Conservation (phyloP, 2,329 filamentous ascomycete genomes). For the Ceratocystis harringtonii region DNA sequence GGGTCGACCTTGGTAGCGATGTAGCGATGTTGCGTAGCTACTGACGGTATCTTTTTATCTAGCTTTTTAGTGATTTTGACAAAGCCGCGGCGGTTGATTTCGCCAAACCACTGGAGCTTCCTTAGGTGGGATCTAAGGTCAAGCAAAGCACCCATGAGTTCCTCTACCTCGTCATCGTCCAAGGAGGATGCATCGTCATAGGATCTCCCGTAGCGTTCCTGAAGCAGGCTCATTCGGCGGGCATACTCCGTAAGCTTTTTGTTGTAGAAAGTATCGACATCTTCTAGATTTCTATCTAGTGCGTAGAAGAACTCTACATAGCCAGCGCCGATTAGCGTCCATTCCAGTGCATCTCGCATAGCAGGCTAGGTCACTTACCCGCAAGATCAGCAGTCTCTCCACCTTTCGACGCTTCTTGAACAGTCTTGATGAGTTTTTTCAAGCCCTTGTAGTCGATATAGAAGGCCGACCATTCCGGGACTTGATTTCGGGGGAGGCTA, state of each 20-base stretch:
- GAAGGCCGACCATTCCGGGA: slow-evolving; percentile 69
- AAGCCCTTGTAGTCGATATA: slow-evolving; percentile 86
- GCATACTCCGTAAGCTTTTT: slow-evolving; percentile 79
- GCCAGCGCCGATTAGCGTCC: slow-evolving; percentile 13
- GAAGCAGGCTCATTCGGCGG: slow-evolving; percentile 68
- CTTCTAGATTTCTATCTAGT: slow-evolving; percentile 91
- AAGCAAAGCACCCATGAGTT: slow-evolving; percentile 76
- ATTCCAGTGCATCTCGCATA: slow-evolving; percentile 19
- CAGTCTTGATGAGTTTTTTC: slow-evolving; percentile 88
- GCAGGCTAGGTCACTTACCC: slow-evolving; percentile 37
- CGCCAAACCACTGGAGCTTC: slow-evolving; percentile 94
- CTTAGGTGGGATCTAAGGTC: slow-evolving; percentile 76
- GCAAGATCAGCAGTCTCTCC: slow-evolving; percentile 74
- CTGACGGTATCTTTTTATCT: slow-evolving; percentile 77
- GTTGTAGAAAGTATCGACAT: slow-evolving; percentile 94
- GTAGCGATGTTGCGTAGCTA: slow-evolving; percentile 69
- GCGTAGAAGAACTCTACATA: slow-evolving; percentile 83
- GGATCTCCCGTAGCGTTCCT: slow-evolving; percentile 70
- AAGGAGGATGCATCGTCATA: slow-evolving; percentile 55
- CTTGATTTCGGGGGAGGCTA: slow-evolving; percentile 64
- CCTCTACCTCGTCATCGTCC: slow-evolving; percentile 79
- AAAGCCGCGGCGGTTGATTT: slow-evolving; percentile 89
- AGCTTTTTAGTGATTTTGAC: slow-evolving; percentile 98
- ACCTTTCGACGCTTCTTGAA: slow-evolving; percentile 47
- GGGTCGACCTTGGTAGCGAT: slow-evolving; percentile 82